phyloP scores from a whole-genome alignment of 768 basidiomycete genomes.

The Chlorophyllum brunneum region DNA sequence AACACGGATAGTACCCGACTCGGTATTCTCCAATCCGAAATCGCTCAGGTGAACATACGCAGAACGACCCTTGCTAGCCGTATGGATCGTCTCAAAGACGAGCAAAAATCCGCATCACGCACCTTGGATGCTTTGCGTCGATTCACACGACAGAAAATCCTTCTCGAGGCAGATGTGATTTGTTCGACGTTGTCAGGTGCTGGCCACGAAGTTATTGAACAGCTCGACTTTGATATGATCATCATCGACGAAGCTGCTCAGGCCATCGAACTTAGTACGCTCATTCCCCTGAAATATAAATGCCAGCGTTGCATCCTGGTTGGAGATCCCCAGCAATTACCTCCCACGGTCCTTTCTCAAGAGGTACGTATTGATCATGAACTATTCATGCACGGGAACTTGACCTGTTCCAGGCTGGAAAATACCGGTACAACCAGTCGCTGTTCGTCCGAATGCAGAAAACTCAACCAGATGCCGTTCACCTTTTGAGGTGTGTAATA shows the following conservation, averaged over 20 bases:
- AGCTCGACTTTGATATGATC: conserved; percentile 89
- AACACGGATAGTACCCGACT: conserved; percentile 56
- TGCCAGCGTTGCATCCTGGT: conserved; percentile 88
- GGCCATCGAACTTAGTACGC: conserved; percentile 88
- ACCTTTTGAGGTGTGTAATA: conserved; percentile 73
- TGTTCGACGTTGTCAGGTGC: conserved; percentile 92
- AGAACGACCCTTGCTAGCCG: conserved; percentile 62
- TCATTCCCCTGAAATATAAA: conserved; percentile 91
- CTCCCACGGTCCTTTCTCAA: conserved; percentile 70
- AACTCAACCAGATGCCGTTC: conserved; percentile 76
- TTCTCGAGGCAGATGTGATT: conserved; percentile 88
- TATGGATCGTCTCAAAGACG: conserved; percentile 76
- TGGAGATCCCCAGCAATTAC: conserved; percentile 94
- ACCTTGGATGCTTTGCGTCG: conserved; percentile 81
- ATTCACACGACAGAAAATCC: conserved; percentile 67
- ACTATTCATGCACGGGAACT: not conserved
- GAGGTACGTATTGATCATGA: conserved; percentile 28
- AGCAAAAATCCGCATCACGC: conserved; percentile 75
- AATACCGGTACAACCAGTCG: conserved; percentile 81
- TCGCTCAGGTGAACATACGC: conserved; percentile 57
- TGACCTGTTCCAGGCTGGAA: conserved; percentile 47
- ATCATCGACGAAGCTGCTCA: conserved; percentile 99
- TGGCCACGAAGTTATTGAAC: conserved; percentile 82
- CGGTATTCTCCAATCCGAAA: conserved; percentile 64
- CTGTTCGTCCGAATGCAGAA: conserved; percentile 90